These are phyloP conservation scores for Aspergillus floridensis DNA, from an alignment of 2,329 filamentous ascomycete species.

Conservation along the genomic window DNA sequence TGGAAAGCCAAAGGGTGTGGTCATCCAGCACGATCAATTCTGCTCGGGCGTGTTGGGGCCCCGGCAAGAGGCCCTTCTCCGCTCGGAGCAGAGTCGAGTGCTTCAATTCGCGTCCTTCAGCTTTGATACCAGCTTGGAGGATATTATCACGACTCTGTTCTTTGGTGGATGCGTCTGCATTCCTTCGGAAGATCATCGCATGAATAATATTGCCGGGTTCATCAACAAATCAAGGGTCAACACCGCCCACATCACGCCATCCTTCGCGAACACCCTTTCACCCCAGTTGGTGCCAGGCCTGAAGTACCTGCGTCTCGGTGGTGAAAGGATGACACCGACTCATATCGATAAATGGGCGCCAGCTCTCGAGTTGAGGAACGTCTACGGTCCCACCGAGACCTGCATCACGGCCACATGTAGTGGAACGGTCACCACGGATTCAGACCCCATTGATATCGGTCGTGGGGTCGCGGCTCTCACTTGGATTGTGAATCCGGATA, in stretches of 20 bases:
- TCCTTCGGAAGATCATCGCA: neutral
- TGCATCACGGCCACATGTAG: neutral
- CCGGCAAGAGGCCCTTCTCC: neutral
- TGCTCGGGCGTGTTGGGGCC: no score
- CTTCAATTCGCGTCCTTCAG: constrained; percentile 8
- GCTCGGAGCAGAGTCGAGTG: neutral
- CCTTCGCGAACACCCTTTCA: constrained; percentile 1
- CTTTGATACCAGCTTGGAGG: constrained; percentile 6
- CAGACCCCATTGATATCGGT: neutral
- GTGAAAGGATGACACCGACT: neutral
- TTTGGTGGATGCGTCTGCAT: constrained; percentile 5
- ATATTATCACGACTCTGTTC: constrained; percentile 2
- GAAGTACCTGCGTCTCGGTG: neutral
- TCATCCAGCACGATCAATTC: neutral
- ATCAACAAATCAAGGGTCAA: constrained; percentile 2
- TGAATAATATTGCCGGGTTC: neutral
- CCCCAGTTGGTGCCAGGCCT: constrained; percentile 4
- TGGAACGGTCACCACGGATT: constrained; percentile 1
- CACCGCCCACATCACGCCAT: constrained; percentile 4
- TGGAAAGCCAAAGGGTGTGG: neutral
- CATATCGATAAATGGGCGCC: neutral
- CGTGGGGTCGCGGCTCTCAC: neutral
- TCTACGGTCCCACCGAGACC: constrained; percentile 7
- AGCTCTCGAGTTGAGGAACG: neutral
- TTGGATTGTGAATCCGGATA: constrained; percentile 5